Percentiles rank a stretch among this genome's conserved stretches.
phyloP scores from a whole-genome alignment of 2,329 filamentous ascomycete species.

The Juglanconis oblonga region DNA sequence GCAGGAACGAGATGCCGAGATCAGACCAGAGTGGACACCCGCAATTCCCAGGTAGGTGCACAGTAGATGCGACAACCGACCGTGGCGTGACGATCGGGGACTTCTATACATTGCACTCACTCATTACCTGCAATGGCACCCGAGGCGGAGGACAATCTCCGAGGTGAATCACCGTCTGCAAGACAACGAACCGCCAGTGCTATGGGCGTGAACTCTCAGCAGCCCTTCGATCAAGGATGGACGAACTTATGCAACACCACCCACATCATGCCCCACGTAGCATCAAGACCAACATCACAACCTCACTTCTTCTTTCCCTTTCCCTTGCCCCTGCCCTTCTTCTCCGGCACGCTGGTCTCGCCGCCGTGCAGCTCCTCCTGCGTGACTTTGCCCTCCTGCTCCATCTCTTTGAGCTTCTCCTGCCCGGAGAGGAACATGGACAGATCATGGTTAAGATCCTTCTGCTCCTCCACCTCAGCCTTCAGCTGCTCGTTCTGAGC shows the following conservation, averaged over 20 bases:
- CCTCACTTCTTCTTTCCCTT: conserved; percentile 39
- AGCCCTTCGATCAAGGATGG: too few species aligned
- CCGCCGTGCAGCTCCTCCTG: conserved; percentile 75
- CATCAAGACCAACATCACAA: not conserved
- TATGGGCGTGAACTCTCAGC: too few species aligned
- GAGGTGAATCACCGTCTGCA: too few species aligned
- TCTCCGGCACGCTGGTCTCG: conserved; percentile 63
- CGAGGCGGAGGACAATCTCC: too few species aligned
- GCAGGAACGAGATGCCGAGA: not conserved
- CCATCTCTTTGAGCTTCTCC: conserved; percentile 73
- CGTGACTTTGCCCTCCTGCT: conserved; percentile 54
- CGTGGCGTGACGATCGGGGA: not conserved
- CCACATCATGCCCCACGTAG: not conserved
- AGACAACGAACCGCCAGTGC: too few species aligned
- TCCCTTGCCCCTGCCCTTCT: conserved; percentile 42
- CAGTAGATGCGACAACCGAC: not conserved
- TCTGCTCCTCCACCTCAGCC: conserved; percentile 67
- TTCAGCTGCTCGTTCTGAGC: conserved; percentile 56
- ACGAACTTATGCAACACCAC: not conserved
- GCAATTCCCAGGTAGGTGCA: not conserved
- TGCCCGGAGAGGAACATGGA: conserved; percentile 83
- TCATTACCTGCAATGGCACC: too few species aligned
- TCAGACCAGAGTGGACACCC: not conserved
- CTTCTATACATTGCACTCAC: too few species aligned
- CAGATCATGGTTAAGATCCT: conserved; percentile 83